Conservation (phyloP, 2,329 filamentous ascomycete species). For the Thelonectria olida region DNA sequence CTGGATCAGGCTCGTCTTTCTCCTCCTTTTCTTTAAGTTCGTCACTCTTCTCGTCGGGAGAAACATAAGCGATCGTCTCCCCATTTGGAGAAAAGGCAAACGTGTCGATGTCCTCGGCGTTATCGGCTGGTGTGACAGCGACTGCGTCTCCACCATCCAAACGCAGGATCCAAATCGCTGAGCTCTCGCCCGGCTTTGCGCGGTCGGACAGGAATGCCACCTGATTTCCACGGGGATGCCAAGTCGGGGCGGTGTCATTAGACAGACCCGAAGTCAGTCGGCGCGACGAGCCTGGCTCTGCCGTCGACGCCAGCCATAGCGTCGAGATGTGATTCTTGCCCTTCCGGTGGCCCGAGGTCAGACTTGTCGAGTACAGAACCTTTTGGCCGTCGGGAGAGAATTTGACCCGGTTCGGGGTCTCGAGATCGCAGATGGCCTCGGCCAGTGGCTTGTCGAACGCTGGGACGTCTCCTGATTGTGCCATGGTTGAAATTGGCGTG, state of each 20-base stretch:
- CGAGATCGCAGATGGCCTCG: constrained; percentile 19
- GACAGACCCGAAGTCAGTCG: constrained; percentile 16
- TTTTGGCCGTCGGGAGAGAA: constrained; percentile 16
- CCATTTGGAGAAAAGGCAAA: constrained; percentile 28
- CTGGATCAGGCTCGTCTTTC: constrained; percentile 43
- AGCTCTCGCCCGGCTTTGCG: constrained; percentile 40
- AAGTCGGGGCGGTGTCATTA: constrained; percentile 4
- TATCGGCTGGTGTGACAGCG: constrained; percentile 25
- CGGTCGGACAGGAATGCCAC: constrained; percentile 26
- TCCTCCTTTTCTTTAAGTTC: constrained; percentile 32
- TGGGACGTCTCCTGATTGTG: neutral
- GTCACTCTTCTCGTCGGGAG: constrained; percentile 23
- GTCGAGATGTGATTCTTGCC: constrained; percentile 23
- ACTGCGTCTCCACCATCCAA: constrained; percentile 31
- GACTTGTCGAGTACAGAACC: constrained; percentile 19
- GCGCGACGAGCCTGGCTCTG: constrained; percentile 8
- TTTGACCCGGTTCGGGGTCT: constrained; percentile 18
- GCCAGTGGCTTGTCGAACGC: constrained; percentile 21
- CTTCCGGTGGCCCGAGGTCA: neutral
- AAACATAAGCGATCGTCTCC: constrained; percentile 22
- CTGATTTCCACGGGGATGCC: constrained; percentile 19
- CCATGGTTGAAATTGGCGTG: constrained; percentile 22
- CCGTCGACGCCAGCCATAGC: constrained; percentile 28
- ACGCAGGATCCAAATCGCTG: constrained; percentile 32
- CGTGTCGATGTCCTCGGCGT: constrained; percentile 15